A percentile compares a stretch with the other conserved stretches of the same genome.
These are phyloP conservation scores for Cinnamomum chago DNA, from an alignment of 164 flowering plant species.

Conservation along the genomic window DNA sequence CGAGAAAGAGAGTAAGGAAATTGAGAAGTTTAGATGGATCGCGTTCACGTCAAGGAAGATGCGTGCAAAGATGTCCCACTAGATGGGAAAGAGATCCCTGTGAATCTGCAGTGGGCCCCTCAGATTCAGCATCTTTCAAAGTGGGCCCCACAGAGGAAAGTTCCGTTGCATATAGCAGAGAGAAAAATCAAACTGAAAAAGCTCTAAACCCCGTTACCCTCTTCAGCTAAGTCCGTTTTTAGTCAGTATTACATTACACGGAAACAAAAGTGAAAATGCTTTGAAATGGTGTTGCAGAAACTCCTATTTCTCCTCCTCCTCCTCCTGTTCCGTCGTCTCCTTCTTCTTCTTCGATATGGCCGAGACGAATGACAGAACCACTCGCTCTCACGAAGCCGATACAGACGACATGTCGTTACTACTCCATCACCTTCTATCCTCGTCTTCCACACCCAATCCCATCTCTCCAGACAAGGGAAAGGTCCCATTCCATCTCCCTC, in stretches of 20 bases:
- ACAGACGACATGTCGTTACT: constrained; percentile 46
- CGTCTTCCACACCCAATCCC: constrained; percentile 5
- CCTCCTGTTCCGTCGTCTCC: background rate
- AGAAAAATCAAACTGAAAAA: background rate
- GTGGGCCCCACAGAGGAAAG: too few relatives aligned
- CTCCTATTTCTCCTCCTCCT: background rate
- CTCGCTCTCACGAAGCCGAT: background rate
- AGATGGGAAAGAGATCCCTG: too few relatives aligned
- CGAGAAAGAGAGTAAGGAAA: too few relatives aligned
- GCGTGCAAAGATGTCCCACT: too few relatives aligned
- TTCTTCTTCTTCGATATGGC: constrained; percentile 19
- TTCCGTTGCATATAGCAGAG: too few relatives aligned
- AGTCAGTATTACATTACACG: background rate
- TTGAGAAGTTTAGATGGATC: too few relatives aligned
- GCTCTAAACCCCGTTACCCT: background rate
- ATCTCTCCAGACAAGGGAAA: constrained; percentile 13
- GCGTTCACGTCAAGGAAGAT: too few relatives aligned
- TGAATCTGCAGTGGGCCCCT: too few relatives aligned
- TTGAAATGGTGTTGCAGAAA: constrained; percentile 1
- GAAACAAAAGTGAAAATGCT: background rate
- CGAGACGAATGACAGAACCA: constrained; percentile 25
- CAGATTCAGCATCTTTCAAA: too few relatives aligned
- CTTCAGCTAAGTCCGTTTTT: background rate
- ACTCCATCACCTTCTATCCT: constrained; percentile 42
- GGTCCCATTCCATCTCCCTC: constrained; percentile 13